phyloP scores from a whole-genome alignment of 129 eudicot genomes.

The Ambrosia trifida region DNA sequence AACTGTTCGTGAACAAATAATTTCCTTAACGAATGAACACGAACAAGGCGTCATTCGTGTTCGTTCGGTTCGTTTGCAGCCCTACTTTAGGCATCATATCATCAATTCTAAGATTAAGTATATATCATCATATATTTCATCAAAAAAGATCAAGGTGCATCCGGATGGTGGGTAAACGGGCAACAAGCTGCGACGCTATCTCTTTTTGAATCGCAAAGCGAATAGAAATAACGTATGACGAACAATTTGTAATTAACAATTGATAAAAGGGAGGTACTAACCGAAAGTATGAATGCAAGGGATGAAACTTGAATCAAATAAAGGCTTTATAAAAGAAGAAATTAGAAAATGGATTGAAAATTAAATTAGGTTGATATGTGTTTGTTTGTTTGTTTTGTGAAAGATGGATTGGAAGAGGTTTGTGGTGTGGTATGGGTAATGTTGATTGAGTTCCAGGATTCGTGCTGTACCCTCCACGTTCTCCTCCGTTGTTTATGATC shows the following conservation, averaged over 20 bases:
- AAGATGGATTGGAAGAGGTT: background rate
- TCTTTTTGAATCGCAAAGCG: no score
- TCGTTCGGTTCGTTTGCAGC: no score
- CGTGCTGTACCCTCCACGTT: slow-evolving; percentile 56
- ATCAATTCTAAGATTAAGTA: no score
- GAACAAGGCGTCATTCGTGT: no score
- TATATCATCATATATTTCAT: no score
- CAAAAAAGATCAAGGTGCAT: no score
- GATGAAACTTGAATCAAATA: slow-evolving; percentile 16
- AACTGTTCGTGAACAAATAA: no score
- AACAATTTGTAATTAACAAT: background rate
- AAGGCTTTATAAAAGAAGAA: slow-evolving; percentile 19
- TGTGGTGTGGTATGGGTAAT: slow-evolving; percentile 6
- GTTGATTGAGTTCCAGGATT: slow-evolving; percentile 32
- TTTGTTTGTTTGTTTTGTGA: background rate
- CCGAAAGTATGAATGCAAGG: slow-evolving; percentile 7
- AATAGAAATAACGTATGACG: background rate
- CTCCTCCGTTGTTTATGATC: background rate
- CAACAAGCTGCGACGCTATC: no score
- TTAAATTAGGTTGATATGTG: background rate
- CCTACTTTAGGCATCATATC: no score
- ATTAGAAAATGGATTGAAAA: background rate
- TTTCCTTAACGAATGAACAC: no score
- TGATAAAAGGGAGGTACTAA: slow-evolving; percentile 10
- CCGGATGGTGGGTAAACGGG: no score